Evolutionary conservation across 1,284 basidiomycete species (phyloP).

Genomic region (Chiua sp.): DNA sequence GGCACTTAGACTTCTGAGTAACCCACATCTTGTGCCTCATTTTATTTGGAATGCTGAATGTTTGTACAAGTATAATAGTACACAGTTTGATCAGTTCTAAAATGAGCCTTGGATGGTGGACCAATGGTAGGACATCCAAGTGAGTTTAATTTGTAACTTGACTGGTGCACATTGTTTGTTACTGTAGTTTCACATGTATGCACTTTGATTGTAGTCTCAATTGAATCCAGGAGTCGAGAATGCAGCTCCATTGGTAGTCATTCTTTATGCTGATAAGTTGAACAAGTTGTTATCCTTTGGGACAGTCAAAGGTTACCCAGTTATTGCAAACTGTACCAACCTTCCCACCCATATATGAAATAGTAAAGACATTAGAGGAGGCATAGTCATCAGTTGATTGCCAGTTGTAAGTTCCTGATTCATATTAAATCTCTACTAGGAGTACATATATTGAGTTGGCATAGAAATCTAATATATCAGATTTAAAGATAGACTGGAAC

Average conservation of each 20-base stretch:
- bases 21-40: constrained; percentile 24
- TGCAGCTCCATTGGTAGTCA: constrained; percentile 3
- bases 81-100: constrained; percentile 26
- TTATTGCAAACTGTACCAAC: constrained; percentile 44
- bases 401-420: no score
- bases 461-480: no score
- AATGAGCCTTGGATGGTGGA: constrained; percentile 39
- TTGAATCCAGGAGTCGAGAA: no score
- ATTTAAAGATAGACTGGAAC: no score
- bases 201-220: no score
- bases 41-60: constrained; percentile 15
- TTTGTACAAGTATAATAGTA: constrained; percentile 26
- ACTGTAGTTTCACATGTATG: no score
- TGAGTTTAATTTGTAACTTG: no score
- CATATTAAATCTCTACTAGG: no score
- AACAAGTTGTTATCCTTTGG: constrained; percentile 15
- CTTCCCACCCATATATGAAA: constrained; percentile 44
- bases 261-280: constrained; percentile 25
- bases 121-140: constrained; percentile 37
- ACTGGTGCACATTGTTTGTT: no score
- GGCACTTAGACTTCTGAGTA: constrained; percentile 25
- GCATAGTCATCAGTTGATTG: constrained; percentile 49
- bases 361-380: constrained; percentile 43
- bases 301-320: constrained; percentile 47
- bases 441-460: no score